Evolutionary conservation across 176 grass and related monocot species (phyloP).

Genomic region (Alopecurus myosuroides): DNA sequence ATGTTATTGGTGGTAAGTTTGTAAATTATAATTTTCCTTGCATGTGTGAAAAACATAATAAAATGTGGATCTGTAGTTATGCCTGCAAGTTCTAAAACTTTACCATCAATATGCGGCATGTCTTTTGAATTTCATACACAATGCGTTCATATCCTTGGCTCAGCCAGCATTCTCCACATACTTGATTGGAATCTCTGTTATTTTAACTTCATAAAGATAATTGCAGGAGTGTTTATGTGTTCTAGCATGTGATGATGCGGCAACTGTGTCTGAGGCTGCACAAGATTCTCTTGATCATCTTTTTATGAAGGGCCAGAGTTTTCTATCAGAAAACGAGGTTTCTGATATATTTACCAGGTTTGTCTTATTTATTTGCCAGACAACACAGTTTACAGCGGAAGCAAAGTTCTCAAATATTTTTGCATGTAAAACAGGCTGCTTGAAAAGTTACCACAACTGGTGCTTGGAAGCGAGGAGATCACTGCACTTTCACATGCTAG

Average conservation of each 20-base stretch:
- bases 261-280: conserved; percentile 66
- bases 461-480: conserved; percentile 82
- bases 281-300: conserved; percentile 66
- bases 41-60: neutral
- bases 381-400: conserved; percentile 24
- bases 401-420: conserved; percentile 29
- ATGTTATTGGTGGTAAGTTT: conserved; percentile 70
- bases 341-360: conserved; percentile 90
- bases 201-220: conserved; percentile 31
- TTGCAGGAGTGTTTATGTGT: conserved; percentile 88
- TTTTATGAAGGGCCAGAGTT: conserved; percentile 48
- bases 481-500: conserved; percentile 73
- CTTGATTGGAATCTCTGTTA: conserved; percentile 12
- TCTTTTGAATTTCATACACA: conserved; percentile 14
- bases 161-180: neutral
- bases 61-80: neutral
- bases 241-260: conserved; percentile 64
- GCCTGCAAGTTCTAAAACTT: conserved; percentile 5
- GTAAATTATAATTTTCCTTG: conserved; percentile 11
- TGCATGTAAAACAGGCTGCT: conserved; percentile 58
- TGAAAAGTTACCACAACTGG: conserved; percentile 63
- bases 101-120: neutral
- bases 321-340: conserved; percentile 71
- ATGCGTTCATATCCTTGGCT: neutral
- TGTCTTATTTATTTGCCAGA: conserved; percentile 22